Evolutionary conservation across 2,329 filamentous ascomycete species (phyloP).

Genomic region (Aureobasidium sp.): DNA sequence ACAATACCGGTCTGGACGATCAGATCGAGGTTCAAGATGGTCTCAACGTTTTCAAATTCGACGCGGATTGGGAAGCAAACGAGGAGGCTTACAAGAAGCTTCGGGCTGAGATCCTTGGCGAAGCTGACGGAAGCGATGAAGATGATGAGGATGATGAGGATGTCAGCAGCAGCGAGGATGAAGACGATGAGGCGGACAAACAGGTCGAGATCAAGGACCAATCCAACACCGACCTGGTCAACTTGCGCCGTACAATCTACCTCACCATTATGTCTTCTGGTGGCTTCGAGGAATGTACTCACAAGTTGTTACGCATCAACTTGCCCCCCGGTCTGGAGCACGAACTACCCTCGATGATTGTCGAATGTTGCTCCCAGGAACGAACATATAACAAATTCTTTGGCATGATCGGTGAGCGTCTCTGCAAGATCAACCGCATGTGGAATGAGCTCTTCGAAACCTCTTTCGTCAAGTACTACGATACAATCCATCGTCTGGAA

Average conservation of each 20-base stretch:
- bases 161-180: conserved; percentile 31
- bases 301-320: conserved; percentile 86
- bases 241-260: conserved; percentile 88
- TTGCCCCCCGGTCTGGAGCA: conserved; percentile 79
- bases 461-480: conserved; percentile 87
- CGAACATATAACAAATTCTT: conserved; percentile 98
- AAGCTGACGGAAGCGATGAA: conserved; percentile 64
- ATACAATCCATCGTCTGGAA: conserved; percentile 94
- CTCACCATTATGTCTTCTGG: conserved; percentile 95
- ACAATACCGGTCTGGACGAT: conserved; percentile 73
- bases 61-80: conserved; percentile 81
- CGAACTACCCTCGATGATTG: conserved; percentile 91
- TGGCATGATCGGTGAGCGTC: conserved; percentile 85
- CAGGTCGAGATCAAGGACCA: conserved; percentile 96
- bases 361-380: conserved; percentile 94
- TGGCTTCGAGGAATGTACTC: conserved; percentile 91
- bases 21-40: conserved; percentile 78
- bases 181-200: conserved; percentile 69
- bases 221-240: conserved; percentile 91
- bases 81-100: conserved; percentile 85
- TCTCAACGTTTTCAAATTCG: conserved; percentile 93
- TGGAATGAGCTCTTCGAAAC: conserved; percentile 93
- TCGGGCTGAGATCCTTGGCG: conserved; percentile 88
- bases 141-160: conserved; percentile 61
- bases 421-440: conserved; percentile 89